phyloP scores from a whole-genome alignment of 257 asterid species.

The Paulownia fortunei region DNA sequence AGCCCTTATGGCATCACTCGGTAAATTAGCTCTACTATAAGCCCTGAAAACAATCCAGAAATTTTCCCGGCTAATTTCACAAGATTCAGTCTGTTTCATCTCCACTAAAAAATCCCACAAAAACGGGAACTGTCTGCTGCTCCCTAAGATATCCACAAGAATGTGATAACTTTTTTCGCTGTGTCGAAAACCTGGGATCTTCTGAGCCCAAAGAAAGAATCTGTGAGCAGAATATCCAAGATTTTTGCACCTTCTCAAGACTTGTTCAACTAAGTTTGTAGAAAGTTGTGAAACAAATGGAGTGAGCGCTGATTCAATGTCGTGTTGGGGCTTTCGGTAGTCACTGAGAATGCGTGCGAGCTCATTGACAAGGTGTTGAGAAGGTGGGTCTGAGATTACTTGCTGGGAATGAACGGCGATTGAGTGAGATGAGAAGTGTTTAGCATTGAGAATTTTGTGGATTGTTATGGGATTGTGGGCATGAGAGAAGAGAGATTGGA shows the following conservation, averaged over 20 bases:
- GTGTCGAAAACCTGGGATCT: slow-evolving; percentile 64
- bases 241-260: slow-evolving; percentile 77
- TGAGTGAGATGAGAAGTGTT: slow-evolving; percentile 34
- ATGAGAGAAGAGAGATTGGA: slow-evolving; percentile 29
- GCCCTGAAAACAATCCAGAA: slow-evolving; percentile 77
- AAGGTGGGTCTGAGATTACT: slow-evolving; percentile 30
- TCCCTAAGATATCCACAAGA: slow-evolving; percentile 72
- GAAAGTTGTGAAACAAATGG: slow-evolving; percentile 62
- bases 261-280: slow-evolving; percentile 65
- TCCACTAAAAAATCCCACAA: slow-evolving; percentile 83
- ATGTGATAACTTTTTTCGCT: slow-evolving; percentile 72
- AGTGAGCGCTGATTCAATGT: slow-evolving; percentile 79
- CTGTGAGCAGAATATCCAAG: slow-evolving; percentile 93
- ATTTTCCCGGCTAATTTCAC: slow-evolving; percentile 53
- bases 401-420: slow-evolving; percentile 31
- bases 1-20: slow-evolving; percentile 86
- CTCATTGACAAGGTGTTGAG: slow-evolving; percentile 65
- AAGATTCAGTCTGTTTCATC: slow-evolving; percentile 48
- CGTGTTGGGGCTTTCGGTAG: slow-evolving; percentile 80
- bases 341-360: slow-evolving; percentile 86
- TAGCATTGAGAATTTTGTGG: slow-evolving; percentile 9
- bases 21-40: slow-evolving; percentile 76
- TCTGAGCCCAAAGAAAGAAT: slow-evolving; percentile 84
- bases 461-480: background rate
- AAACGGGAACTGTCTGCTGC: slow-evolving; percentile 83